Evolutionary conservation across 2,329 filamentous ascomycete genomes (phyloP).

Genomic region (Torrubiella hemipterigena): DNA sequence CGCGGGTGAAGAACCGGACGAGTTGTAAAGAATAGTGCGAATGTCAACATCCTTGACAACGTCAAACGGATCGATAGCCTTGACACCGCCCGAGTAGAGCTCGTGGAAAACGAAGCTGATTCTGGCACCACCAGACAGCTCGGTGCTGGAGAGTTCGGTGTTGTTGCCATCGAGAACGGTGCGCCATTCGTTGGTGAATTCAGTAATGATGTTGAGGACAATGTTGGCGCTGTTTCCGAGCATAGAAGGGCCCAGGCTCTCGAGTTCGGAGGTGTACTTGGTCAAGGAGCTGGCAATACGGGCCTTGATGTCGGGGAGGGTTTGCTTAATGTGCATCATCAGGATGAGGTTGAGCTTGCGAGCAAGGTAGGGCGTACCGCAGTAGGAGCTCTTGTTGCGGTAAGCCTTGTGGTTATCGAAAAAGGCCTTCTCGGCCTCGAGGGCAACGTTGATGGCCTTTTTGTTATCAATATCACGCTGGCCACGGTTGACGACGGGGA

Average conservation of each 20-base stretch:
- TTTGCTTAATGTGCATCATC: slow-evolving; percentile 99
- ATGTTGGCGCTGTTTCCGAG: slow-evolving; percentile 95
- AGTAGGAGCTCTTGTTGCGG: slow-evolving; percentile 96
- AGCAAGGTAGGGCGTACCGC: slow-evolving; percentile 91
- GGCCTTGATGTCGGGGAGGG: slow-evolving; percentile 94
- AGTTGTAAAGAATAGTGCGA: slow-evolving; percentile 94
- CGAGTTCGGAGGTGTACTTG: slow-evolving; percentile 78
- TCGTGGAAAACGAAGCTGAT: slow-evolving; percentile 99
- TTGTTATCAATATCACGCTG: slow-evolving; percentile 98
- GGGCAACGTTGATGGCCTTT: slow-evolving; percentile 79
- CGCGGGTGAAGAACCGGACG: slow-evolving; percentile 92
- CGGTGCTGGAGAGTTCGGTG: slow-evolving; percentile 84
- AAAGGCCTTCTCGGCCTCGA: slow-evolving; percentile 92
- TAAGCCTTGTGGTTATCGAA: slow-evolving; percentile 99
- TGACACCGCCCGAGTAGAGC: slow-evolving; percentile 92
- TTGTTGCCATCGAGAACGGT: slow-evolving; percentile 95
- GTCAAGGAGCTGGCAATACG: slow-evolving; percentile 87
- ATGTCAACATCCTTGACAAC: slow-evolving; percentile 97
- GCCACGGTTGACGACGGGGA: slow-evolving; percentile 94
- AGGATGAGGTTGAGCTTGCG: slow-evolving; percentile 96
- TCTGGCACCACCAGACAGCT: slow-evolving; percentile 91
- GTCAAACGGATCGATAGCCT: slow-evolving; percentile 95
- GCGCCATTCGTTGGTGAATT: slow-evolving; percentile 96
- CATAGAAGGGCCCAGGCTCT: slow-evolving; percentile 80
- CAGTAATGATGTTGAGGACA: slow-evolving; percentile 95